Evolutionary conservation across 345 rosid genomes (phyloP), one percentile per base, ranked within the genome.

Genomic region (Populus ilicifolia): DNA sequence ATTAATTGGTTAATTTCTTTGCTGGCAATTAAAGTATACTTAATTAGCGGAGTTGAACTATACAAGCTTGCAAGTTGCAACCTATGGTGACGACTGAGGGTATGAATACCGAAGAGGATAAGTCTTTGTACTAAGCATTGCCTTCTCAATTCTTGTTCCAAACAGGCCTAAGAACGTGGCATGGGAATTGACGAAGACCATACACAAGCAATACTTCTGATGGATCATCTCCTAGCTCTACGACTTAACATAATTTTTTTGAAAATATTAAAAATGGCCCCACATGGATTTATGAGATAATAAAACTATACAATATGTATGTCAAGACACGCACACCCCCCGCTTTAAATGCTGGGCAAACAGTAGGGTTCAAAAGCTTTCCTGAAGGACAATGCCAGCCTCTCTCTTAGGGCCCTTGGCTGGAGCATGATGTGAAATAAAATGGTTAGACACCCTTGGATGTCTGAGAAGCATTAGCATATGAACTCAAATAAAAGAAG

Each of bases 311-410:
- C 5, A 33, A n/a, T 0, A 61, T 29, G 8, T 29, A 33, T 13
- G 6, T 4, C 23, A 17, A 14, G 38, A 71, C 36, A 79, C 0
- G 7, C 2, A 56, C 0, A n/a, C 38, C 62, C 33, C 67, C 69
- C 63, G 69, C 77, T 59, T 67, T 73, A 73, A 79, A 73, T 79
- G 69, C 50, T 48, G 66, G 67, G 46, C 68, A 78, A 67, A 73
- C 67, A 50, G 52, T 30, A 65, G 8, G 73, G 69, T n/a, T 71
- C 50, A 71, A 50, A 74, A 64, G 71, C 70, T 77, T 48, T 71
- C 8, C 17, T 46, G 66, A 44, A 77, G 65, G 75, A 23, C 70
- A 77, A 43, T 69, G 48, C 41, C 63, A 72, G 46, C 39, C 67
- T 64, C 76, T 36, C 67, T 48, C 18, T 18, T 70, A 68, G 67